phyloP scores from a whole-genome alignment of 768 basidiomycete genomes.

The Amanita pallidorosea region DNA sequence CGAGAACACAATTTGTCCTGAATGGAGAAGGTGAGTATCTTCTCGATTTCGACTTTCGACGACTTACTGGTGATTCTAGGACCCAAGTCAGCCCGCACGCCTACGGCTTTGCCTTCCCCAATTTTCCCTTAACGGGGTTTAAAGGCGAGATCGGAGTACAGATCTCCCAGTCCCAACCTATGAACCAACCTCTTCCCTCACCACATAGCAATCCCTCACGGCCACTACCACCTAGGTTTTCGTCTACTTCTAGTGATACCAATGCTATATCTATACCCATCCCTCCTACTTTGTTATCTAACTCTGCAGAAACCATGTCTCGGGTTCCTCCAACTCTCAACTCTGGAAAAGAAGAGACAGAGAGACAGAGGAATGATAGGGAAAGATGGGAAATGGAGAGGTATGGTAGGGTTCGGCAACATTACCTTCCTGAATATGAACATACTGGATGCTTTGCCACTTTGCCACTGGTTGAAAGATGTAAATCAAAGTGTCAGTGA shows the following conservation, averaged over 20 bases:
- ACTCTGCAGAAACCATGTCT: not conserved
- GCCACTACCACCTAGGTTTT: not conserved
- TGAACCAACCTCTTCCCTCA: not conserved
- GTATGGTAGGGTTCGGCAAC: not conserved
- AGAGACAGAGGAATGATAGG: not conserved
- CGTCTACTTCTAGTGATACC: not conserved
- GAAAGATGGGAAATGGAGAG: slow-evolving; percentile 1
- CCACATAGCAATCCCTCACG: not conserved
- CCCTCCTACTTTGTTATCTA: not conserved
- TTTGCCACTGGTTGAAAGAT: too few species aligned
- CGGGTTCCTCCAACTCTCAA: not conserved
- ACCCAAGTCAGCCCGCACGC: not conserved
- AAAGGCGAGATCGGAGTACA: not conserved
- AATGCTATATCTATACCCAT: not conserved
- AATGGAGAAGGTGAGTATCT: not conserved
- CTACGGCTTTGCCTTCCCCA: not conserved
- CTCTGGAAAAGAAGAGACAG: not conserved
- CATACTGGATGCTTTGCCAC: too few species aligned
- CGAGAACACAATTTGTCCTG: not conserved
- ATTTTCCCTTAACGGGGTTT: not conserved
- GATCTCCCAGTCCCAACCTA: too few species aligned
- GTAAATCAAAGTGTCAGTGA: too few species aligned
- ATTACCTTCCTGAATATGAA: not conserved
- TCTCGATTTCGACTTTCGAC: not conserved
- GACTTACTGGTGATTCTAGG: not conserved